Conservation (phyloP, 108 stramenopile species). For the Cyclotella sp. region DNA sequence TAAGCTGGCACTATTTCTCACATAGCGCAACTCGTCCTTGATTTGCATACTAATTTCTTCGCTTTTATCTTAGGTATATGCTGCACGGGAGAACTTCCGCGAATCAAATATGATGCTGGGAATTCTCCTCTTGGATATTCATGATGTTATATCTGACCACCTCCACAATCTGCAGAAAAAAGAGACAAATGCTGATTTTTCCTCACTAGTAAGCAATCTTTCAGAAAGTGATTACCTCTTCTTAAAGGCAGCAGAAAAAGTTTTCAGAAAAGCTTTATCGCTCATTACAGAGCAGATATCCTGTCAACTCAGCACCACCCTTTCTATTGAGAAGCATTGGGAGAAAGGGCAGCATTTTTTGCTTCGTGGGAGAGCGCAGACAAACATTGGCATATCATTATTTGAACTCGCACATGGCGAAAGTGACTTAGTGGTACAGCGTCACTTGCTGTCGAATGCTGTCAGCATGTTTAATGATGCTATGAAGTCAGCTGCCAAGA, state of each 20-base stretch:
- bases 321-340: slow-evolving; percentile 22
- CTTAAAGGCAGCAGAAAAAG: slow-evolving; percentile 30
- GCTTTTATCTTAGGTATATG: slow-evolving; percentile 17
- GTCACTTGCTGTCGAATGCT: neutral
- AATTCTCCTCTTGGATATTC: slow-evolving; percentile 21
- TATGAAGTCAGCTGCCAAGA: slow-evolving; percentile 8
- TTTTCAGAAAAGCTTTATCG: slow-evolving; percentile 33
- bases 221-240: slow-evolving; percentile 25
- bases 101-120: slow-evolving; percentile 48
- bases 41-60: neutral
- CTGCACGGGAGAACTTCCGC: slow-evolving; percentile 30
- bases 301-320: neutral
- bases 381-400: slow-evolving; percentile 34
- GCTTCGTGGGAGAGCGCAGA: slow-evolving; percentile 39
- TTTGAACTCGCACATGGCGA: slow-evolving; percentile 25
- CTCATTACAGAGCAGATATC: slow-evolving; percentile 30
- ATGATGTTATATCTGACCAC: slow-evolving; percentile 21
- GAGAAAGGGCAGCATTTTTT: slow-evolving; percentile 42
- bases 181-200: neutral
- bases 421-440: neutral
- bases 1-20: neutral
- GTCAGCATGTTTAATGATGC: slow-evolving; percentile 16
- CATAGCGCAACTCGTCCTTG: neutral
- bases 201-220: slow-evolving; percentile 14
- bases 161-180: slow-evolving; percentile 8